These are phyloP conservation scores for Fraxinus platypoda DNA, from an alignment of 305 asterid genomes.

Conservation along the genomic window DNA sequence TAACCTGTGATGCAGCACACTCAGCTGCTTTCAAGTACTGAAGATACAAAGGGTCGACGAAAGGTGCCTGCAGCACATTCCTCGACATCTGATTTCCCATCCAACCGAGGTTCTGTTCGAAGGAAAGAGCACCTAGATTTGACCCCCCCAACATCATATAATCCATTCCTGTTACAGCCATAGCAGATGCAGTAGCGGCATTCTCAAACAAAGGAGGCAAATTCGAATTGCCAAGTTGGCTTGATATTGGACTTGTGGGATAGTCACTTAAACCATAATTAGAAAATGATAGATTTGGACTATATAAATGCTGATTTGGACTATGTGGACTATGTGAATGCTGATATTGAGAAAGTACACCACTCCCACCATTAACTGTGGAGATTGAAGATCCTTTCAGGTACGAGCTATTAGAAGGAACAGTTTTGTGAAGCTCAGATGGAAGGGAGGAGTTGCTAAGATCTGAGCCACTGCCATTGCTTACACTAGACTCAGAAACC, in stretches of 20 bases:
- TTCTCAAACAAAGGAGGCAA: conserved; percentile 91
- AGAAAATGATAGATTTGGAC: conserved; percentile 65
- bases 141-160: conserved; percentile 67
- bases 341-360: conserved; percentile 56
- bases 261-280: conserved; percentile 64
- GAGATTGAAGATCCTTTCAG: no score
- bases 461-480: conserved; percentile 43
- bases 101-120: conserved; percentile 59
- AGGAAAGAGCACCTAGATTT: conserved; percentile 50
- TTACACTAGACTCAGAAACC: conserved; percentile 39
- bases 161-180: conserved; percentile 82
- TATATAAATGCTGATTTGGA: conserved; percentile 50
- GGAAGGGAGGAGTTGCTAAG: conserved; percentile 38
- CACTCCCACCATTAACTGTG: conserved; percentile 47
- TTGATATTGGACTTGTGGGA: conserved; percentile 71
- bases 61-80: conserved; percentile 53
- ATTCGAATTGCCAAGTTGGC: conserved; percentile 63
- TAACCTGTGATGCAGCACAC: conserved; percentile 73
- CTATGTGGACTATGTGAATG: not conserved
- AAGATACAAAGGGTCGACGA: conserved; percentile 71
- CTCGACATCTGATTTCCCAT: conserved; percentile 68
- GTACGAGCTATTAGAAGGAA: conserved; percentile 40
- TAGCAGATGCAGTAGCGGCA: conserved; percentile 89
- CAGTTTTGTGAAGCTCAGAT: conserved; percentile 47
- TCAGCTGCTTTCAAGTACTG: conserved; percentile 71